Evolutionary conservation across 352 stramenopile species (phyloP).

Genomic region (Globisporangium recalcitrans): DNA sequence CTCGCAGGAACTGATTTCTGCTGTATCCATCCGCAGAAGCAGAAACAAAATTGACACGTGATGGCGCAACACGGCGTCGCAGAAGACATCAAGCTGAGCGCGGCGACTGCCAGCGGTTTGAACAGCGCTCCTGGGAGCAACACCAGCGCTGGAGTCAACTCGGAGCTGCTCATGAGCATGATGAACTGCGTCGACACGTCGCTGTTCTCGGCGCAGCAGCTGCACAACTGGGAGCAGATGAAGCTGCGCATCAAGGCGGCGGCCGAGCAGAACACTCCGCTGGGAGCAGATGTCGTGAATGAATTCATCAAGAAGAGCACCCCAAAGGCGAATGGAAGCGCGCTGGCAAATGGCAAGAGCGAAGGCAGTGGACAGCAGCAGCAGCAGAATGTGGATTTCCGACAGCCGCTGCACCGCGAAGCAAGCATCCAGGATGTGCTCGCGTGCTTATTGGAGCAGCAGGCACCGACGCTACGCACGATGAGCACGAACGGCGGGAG

Average conservation of each 20-base stretch:
- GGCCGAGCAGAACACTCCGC: constrained; percentile 37
- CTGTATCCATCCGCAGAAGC: not conserved
- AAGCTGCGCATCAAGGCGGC: constrained; percentile 54
- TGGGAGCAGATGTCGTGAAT: constrained; percentile 26
- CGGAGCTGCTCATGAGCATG: constrained; percentile 73
- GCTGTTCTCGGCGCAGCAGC: constrained; percentile 65
- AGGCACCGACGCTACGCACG: constrained; percentile 38
- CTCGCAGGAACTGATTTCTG: not conserved
- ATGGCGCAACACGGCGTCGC: constrained; percentile 8
- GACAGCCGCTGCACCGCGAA: constrained; percentile 57
- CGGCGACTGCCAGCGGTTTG: not conserved
- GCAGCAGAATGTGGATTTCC: constrained; percentile 30
- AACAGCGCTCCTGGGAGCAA: not conserved
- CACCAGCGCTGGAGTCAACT: constrained; percentile 40
- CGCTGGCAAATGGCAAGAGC: constrained; percentile 11
- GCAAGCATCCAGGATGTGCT: constrained; percentile 77
- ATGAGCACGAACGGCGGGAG: constrained; percentile 48
- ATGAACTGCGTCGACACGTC: constrained; percentile 85
- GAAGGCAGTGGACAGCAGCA: constrained; percentile 4
- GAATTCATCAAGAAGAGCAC: constrained; percentile 39
- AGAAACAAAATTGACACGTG: not conserved
- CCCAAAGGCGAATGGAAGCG: constrained; percentile 24
- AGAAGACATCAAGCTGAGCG: not conserved
- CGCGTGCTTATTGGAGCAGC: constrained; percentile 67
- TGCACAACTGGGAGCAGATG: constrained; percentile 79